Conservation (phyloP, 139 green algal genomes). For the Tetraselmis chui region DNA sequence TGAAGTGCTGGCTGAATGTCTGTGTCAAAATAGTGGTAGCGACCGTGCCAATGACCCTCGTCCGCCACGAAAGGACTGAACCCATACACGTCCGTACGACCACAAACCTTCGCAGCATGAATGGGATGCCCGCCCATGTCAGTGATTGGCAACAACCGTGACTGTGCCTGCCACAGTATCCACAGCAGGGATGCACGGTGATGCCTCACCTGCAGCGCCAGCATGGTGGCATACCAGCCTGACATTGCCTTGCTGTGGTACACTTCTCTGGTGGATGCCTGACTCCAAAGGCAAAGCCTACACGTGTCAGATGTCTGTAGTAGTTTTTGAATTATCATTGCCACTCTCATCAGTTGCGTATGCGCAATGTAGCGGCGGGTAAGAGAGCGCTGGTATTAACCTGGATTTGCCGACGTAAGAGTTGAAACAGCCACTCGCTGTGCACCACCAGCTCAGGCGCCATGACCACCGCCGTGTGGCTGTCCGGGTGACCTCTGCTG, state of each 20-base stretch:
- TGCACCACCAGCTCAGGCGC: slow-evolving; percentile 5
- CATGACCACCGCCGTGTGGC: not conserved
- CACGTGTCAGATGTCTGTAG: too few species aligned
- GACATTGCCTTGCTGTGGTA: slow-evolving; percentile 11
- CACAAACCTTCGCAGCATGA: not conserved
- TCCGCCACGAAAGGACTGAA: slow-evolving; percentile 2
- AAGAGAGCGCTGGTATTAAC: too few species aligned
- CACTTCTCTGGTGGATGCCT: not conserved
- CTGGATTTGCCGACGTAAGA: not conserved
- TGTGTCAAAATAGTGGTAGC: slow-evolving; percentile 10
- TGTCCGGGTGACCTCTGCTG: not conserved
- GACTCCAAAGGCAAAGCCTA: not conserved
- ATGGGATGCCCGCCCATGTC: too few species aligned
- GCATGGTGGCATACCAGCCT: slow-evolving; percentile 8
- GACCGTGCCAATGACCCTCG: slow-evolving; percentile 3
- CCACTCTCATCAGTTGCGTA: too few species aligned
- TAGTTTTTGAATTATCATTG: too few species aligned
- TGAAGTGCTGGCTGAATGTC: not conserved
- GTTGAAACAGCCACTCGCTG: slow-evolving; percentile 2
- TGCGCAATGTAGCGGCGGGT: too few species aligned
- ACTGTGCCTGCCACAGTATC: too few species aligned
- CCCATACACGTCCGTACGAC: slow-evolving; percentile 8
- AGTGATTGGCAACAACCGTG: too few species aligned
- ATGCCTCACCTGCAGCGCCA: slow-evolving; percentile 8
- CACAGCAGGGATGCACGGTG: too few species aligned